Evolutionary conservation across 305 asterid genomes (phyloP), one percentile per base, ranked within the genome.

Genomic region (Fraxinus greggii): DNA sequence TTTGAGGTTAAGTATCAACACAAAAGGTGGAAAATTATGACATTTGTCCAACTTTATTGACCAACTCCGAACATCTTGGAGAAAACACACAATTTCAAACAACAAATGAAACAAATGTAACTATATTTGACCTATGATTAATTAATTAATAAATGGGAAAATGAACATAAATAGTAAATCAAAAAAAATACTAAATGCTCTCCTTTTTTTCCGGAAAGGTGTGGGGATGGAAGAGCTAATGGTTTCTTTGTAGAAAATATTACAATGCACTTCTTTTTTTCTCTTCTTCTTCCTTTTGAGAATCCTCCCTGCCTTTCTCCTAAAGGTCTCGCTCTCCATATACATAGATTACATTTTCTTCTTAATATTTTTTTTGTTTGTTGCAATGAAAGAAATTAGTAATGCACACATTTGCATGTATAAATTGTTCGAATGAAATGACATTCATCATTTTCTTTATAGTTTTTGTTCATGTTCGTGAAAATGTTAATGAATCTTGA

Each of bases 401-500:
- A 0, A 51, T 51, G 24, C 24, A 1, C 23, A 15, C 61, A 17
- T 51, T 17, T 15, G 61, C 61, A 51, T 51, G 23, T 15, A 51
- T 51, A 17, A 51, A 51, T 51, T 51, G 23, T 51, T 51, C 6
- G 8, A 51, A 51, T 51, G 21, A 17, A 51, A 51, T 51, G 56
- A 2, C 21, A 51, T 51, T 51, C 61, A 15, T 17, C 21, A 51
- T 51, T 51, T 51, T 51, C 23, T 17, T 51, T 51, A 51, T 51
- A 24, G 63, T 51, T 51, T 5, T 51, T n/a, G 23, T 51, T 51
- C 63, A 51, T n/a, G 63, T 51, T 51, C 23, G 1, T n/a, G 9
- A 51, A 59, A 38, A 33, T 70, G 81, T 84, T 23, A 15, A 61
- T 84, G 78, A 80, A 78, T 82, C 15, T 85, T 82, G 82, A 85